Base-by-base conservation (phyloP, 1,284 basidiomycete species). In the Sparassis latifolia region DNA sequence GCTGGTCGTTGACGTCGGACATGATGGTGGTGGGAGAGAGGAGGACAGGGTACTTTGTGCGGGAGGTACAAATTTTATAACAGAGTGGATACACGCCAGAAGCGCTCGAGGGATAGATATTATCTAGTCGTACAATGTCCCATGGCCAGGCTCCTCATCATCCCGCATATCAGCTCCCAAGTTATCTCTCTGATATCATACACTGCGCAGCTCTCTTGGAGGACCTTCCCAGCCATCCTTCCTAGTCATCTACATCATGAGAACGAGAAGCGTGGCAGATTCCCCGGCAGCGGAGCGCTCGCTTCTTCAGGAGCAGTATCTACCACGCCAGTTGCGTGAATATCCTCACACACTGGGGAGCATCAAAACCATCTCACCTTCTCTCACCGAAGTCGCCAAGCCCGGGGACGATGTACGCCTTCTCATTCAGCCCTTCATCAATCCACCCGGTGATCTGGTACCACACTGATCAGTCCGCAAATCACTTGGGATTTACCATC, bases 401-500 rank as follows among this genome's bases (percentile, higher is more conserved):
- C 10, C 92, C 92, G 10, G 92, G 92, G 53, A 93, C 82, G 56
- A 94, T 92, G 59, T 88, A 91, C n/a, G 86, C 81, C 63, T 84
- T 89, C 57, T 92, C 90, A 62, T 98, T 96, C 52, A 99, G 77
- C 4, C 91, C 89, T 60, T 95, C 76, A 69, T 99, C 96, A 52
- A 99, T 95, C 95, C 96, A 99, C 0, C 93, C 96, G 10, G 93
- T 96, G 50, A 97, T 89, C 84, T 88, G 52, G 41, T 37, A 12
- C 12, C 7, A 7, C 35, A 7, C 35, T 37, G 35, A 37, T 20
- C 20, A 20, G 20, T 20, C 20, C 20, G 20, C 20, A 20, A 20
- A 20, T 20, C 7, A 37, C 35, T 37, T 37, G 35, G 7, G 35
- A 37, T 37, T 12, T 37, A 37, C 35, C 6, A 33, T 32, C 12